phyloP scores from a whole-genome alignment of 1,284 basidiomycete species.

The Laetiporus sulphureus region DNA sequence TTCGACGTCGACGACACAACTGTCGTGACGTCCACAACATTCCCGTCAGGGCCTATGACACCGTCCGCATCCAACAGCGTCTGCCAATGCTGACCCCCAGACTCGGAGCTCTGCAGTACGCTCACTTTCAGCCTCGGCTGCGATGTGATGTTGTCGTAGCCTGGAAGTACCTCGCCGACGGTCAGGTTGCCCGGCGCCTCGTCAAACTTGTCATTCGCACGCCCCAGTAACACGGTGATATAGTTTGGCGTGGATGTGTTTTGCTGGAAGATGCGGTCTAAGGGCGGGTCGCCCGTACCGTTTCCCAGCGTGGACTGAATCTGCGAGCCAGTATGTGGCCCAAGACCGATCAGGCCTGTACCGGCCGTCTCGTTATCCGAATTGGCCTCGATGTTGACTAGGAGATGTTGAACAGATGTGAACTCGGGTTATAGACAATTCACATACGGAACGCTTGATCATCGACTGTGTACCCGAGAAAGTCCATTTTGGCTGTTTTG shows the following conservation, averaged over 20 bases:
- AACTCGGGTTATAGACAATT: neutral
- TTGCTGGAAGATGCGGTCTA: conserved; percentile 53
- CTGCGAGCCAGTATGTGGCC: conserved; percentile 29
- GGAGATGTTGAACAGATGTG: neutral
- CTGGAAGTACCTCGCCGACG: conserved; percentile 25
- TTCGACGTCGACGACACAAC: conserved; percentile 34
- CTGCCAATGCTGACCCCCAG: conserved; percentile 27
- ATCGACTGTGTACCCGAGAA: conserved; percentile 44
- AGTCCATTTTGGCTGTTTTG: conserved; percentile 40
- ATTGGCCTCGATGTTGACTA: conserved; percentile 20
- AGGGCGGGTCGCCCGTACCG: conserved; percentile 35
- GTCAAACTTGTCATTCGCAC: conserved; percentile 20
- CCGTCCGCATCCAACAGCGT: conserved; percentile 24
- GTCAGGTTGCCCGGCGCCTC: conserved; percentile 27
- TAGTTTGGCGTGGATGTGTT: conserved; percentile 46
- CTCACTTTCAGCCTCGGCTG: conserved; percentile 27
- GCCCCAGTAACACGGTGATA: conserved; percentile 36
- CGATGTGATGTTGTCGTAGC: conserved; percentile 20
- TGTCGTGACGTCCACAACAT: conserved; percentile 34
- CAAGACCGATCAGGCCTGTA: conserved; percentile 31
- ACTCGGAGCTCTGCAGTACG: conserved; percentile 11
- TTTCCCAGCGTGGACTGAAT: conserved; percentile 17
- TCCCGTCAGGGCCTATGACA: conserved; percentile 29
- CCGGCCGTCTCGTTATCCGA: conserved; percentile 12
- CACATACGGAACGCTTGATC: conserved; percentile 55